Base-by-base conservation (phyloP, 352 stramenopile genomes). In the Blastocystis sp. region DNA sequence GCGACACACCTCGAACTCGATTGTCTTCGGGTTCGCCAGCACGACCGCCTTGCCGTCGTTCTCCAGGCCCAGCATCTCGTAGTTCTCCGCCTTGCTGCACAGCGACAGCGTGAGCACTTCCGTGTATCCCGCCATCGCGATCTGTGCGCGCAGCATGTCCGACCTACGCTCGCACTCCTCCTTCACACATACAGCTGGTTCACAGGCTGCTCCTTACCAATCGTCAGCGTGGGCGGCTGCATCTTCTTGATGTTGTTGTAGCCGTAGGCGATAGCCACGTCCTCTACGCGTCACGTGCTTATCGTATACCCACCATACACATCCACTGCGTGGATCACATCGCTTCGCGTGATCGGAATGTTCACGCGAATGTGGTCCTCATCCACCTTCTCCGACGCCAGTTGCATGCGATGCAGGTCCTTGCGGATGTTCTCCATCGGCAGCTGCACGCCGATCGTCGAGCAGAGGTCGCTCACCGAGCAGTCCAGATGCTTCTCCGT, bases 191-290 rank as follows among this genome's bases (percentile, higher is more conserved):
- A 71, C 46, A 99, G 91, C 79, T 97, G 94, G 90, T 99, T 99
- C 1, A 99, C 90, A 8, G 96, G 96, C 87, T 98, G 94, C 53
- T 96, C 91, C 69, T 90, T 90, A 72, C 95, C 97, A 32, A 98
- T 96, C 7, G 94, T 97, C 87, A 95, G 91, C 48, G 95, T 98
- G 18, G 90, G 87, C 38, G 97, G 96, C 42, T 98, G 92, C 79
- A 90, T 96, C 51, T 93, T 93, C 53, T 93, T 92, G 88, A 99
- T 98, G 86, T 98, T 99, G 91, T 98, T 98, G 89, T 98, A 99
- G 49, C 97, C 97, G 89, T 98, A 99, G 0, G 97, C 96, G 87
- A 99, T 99, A 51, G 94, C 96, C 32, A 99, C 93, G 89, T 99
- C 97, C 90, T 99, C 92, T 57, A 86, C 24, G 38, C 44, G 6